Evolutionary conservation across 2,329 filamentous ascomycete species (phyloP).

Genomic region (Fusarium marasasianum): DNA sequence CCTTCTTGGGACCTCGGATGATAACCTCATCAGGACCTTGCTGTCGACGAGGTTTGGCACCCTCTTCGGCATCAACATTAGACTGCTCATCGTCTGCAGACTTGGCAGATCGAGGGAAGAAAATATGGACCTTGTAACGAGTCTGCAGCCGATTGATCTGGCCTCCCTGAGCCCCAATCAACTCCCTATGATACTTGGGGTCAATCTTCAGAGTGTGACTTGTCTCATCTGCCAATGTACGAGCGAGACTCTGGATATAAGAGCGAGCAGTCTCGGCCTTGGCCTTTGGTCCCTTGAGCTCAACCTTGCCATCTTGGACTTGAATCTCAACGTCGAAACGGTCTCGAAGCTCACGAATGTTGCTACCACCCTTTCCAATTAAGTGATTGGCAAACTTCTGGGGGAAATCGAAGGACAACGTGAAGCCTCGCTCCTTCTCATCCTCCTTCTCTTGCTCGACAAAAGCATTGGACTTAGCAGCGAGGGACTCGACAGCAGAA

Average conservation of each 20-base stretch:
- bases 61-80: conserved; percentile 75
- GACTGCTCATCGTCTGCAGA: conserved; percentile 73
- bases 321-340: conserved; percentile 81
- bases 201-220: conserved; percentile 90
- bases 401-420: conserved; percentile 88
- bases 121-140: conserved; percentile 92
- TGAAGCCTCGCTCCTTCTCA: conserved; percentile 92
- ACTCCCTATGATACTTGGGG: conserved; percentile 90
- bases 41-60: conserved; percentile 70
- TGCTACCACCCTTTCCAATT: conserved; percentile 73
- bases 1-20: conserved; percentile 90
- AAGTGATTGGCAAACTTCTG: conserved; percentile 93
- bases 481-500: conserved; percentile 75
- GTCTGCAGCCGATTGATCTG: conserved; percentile 93
- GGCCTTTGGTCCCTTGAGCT: conserved; percentile 93
- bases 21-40: conserved; percentile 90
- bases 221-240: conserved; percentile 89
- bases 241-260: conserved; percentile 81
- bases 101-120: conserved; percentile 82
- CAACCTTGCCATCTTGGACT: conserved; percentile 91
- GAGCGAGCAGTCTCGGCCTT: conserved; percentile 89
- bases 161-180: conserved; percentile 87
- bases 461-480: conserved; percentile 78
- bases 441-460: conserved; percentile 89
- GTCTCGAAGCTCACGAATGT: conserved; percentile 72